Evolutionary conservation across 805 yeast genomes (phyloP).

Genomic region (Yamadazyma takamatsuzukensis): DNA sequence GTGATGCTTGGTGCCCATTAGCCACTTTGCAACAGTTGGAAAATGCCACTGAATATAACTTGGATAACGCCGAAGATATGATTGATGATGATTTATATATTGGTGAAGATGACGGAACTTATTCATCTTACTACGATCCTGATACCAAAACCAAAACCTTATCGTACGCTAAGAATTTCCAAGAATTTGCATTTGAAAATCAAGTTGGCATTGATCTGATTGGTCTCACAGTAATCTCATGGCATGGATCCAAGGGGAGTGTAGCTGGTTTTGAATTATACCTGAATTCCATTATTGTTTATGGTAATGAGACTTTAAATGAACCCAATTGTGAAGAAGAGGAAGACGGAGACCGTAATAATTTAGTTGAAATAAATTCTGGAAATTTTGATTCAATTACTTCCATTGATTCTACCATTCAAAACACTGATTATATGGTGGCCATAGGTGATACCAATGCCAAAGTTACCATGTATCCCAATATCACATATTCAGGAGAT

Average conservation of each 20-base stretch:
- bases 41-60: slow-evolving; percentile 20
- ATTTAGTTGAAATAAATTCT: slow-evolving; percentile 19
- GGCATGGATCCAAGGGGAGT: slow-evolving; percentile 68
- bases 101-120: slow-evolving; percentile 32
- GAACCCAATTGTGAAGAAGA: slow-evolving; percentile 54
- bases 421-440: slow-evolving; percentile 24
- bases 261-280: slow-evolving; percentile 71
- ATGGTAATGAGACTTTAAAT: slow-evolving; percentile 73
- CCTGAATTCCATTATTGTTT: slow-evolving; percentile 56
- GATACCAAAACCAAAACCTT: slow-evolving; percentile 30
- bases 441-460: slow-evolving; percentile 24
- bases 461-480: slow-evolving; percentile 58
- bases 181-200: slow-evolving; percentile 81
- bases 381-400: slow-evolving; percentile 30
- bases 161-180: slow-evolving; percentile 51
- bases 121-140: slow-evolving; percentile 31
- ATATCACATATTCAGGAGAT: slow-evolving; percentile 67
- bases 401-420: slow-evolving; percentile 8
- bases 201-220: slow-evolving; percentile 56
- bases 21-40: slow-evolving; percentile 35
- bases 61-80: slow-evolving; percentile 21
- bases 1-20: slow-evolving; percentile 92
- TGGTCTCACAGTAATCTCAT: slow-evolving; percentile 59
- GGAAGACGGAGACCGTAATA: slow-evolving; percentile 20
- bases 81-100: slow-evolving; percentile 23